Percentiles rank a stretch among this genome's conserved stretches.
Evolutionary conservation across 371 early-diverging fungal genomes (phyloP).

Genomic region (Zopfochytrium polystomum): DNA sequence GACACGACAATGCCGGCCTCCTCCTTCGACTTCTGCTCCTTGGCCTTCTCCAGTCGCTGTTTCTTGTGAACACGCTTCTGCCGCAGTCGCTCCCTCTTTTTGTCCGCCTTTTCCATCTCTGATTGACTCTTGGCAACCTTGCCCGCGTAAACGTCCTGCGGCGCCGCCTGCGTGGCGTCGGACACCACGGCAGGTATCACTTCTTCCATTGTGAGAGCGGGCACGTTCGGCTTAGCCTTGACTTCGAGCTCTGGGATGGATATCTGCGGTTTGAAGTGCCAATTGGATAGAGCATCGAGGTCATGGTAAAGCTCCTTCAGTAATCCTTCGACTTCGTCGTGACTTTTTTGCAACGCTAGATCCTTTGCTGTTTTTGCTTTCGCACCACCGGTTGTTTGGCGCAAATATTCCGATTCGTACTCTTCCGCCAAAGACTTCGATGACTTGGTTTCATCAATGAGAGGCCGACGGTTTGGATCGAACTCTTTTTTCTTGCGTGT

Average conservation of each 20-base stretch:
- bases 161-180: constrained; percentile 78
- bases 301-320: constrained; percentile 72
- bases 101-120: constrained; percentile 72
- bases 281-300: constrained; percentile 89
- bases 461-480: constrained; percentile 73
- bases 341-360: constrained; percentile 65
- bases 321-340: constrained; percentile 73
- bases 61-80: constrained; percentile 61
- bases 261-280: constrained; percentile 79
- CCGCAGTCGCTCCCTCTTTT: constrained; percentile 61
- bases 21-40: constrained; percentile 48
- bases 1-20: constrained; percentile 7
- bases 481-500: constrained; percentile 62
- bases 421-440: constrained; percentile 84
- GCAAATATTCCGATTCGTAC: constrained; percentile 87
- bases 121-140: constrained; percentile 49
- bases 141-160: constrained; percentile 86
- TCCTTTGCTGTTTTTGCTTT: constrained; percentile 66
- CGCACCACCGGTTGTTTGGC: constrained; percentile 46
- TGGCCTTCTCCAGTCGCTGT: constrained; percentile 58
- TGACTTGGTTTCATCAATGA: constrained; percentile 77
- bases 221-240: constrained; percentile 58
- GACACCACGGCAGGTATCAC: constrained; percentile 85
- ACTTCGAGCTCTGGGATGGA: constrained; percentile 65
- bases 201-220: constrained; percentile 93